These are phyloP conservation scores for Spathaspora passalidarum DNA, from an alignment of 805 yeast genomes.

Conservation along the genomic window DNA sequence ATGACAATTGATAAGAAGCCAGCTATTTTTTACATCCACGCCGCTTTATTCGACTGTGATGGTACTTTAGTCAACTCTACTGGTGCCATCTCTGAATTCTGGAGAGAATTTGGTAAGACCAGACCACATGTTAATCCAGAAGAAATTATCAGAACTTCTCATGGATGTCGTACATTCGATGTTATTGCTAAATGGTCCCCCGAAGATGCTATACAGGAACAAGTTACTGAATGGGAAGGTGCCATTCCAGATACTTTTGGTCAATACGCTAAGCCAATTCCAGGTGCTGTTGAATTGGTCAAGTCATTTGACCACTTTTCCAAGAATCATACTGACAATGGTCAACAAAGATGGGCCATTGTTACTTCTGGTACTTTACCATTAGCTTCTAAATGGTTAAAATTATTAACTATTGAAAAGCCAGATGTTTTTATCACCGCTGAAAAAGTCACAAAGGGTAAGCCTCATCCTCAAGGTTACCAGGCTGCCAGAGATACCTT, in stretches of 20 bases:
- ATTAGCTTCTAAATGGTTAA: constrained; percentile 78
- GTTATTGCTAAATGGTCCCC: constrained; percentile 74
- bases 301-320: constrained; percentile 50
- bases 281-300: constrained; percentile 69
- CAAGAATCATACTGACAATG: constrained; percentile 37
- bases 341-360: constrained; percentile 70
- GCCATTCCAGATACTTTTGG: constrained; percentile 72
- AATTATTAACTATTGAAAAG: constrained; percentile 52
- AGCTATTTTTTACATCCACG: constrained; percentile 41
- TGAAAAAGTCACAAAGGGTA: constrained; percentile 73
- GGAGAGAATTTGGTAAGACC: constrained; percentile 69
- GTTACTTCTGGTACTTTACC: constrained; percentile 81
- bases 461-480: constrained; percentile 87
- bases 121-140: constrained; percentile 68
- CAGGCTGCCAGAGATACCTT: constrained; percentile 51
- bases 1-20: constrained; percentile 41
- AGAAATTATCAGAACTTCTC: constrained; percentile 69
- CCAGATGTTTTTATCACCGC: constrained; percentile 83
- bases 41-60: constrained; percentile 76
- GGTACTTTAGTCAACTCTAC: constrained; percentile 86
- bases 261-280: constrained; percentile 67
- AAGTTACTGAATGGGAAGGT: constrained; percentile 65
- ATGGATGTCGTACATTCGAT: constrained; percentile 83
- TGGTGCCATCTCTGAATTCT: constrained; percentile 76
- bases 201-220: constrained; percentile 63